Percentiles rank a stretch among this genome's conserved stretches.
Conservation (phyloP, 2,329 filamentous ascomycete species). For the Aspergillus chevalieri region DNA sequence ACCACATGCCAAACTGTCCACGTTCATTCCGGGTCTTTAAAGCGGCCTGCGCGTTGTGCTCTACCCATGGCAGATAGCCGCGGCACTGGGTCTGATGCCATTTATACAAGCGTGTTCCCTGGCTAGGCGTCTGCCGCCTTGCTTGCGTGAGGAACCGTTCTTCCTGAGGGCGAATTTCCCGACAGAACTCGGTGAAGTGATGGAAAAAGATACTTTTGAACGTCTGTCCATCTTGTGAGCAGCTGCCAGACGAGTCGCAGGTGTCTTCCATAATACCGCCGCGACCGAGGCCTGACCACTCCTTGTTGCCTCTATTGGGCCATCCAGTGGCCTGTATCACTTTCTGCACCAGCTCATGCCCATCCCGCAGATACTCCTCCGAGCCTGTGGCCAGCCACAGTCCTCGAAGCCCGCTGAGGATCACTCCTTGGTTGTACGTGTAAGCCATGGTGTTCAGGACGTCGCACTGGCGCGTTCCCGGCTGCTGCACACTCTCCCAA, state of each 20-base stretch:
- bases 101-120: conserved; percentile 37
- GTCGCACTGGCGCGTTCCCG: conserved; percentile 69
- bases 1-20: conserved; percentile 83
- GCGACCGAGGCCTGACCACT: conserved; percentile 70
- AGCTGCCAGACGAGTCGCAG: conserved; percentile 68
- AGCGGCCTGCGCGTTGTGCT: conserved; percentile 69
- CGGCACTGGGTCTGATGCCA: conserved; percentile 58
- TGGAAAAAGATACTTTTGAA: conserved; percentile 97
- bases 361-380: conserved; percentile 66
- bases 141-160: conserved; percentile 39
- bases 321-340: conserved; percentile 77
- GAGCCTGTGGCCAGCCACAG: conserved; percentile 74
- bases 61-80: conserved; percentile 68
- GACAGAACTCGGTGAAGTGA: conserved; percentile 74
- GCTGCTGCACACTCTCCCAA: conserved; percentile 50
- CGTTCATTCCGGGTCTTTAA: conserved; percentile 59
- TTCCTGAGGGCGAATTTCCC: conserved; percentile 50
- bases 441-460: conserved; percentile 81
- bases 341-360: conserved; percentile 66
- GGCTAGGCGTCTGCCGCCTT: conserved; percentile 15
- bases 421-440: conserved; percentile 91
- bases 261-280: conserved; percentile 75
- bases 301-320: conserved; percentile 38
- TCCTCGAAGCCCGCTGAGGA: conserved; percentile 73
- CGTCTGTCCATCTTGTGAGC: conserved; percentile 77